Base-by-base conservation (phyloP, 768 basidiomycete genomes). In the Xerocomellus chrysenteron region DNA sequence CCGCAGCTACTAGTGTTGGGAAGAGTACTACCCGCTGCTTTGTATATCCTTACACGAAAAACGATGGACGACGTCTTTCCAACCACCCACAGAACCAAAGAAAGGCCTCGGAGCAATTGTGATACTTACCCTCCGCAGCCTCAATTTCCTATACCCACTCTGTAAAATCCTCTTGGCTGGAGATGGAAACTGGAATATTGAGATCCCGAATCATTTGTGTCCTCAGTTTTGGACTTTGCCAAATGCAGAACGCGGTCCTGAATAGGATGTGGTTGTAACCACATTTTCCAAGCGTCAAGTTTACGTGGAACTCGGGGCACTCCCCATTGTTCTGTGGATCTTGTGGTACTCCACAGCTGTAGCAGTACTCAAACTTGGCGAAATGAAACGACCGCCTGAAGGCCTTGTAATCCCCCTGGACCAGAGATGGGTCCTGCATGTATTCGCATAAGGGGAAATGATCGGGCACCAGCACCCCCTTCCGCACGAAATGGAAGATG, bases 211-310 rank as follows among this genome's bases (percentile, higher is more conserved):
- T 43, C 54, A 55, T 55, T 13, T 55, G 5, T 9, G 2, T 9
- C 54, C 41, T 13, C 32, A 55, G 13, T 35, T 5, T 30, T n/a
- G 33, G 32, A 11, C 35, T 55, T 3, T 50, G 54, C 54, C 47
- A 55, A 47, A 55, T 50, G 47, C 54, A 55, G 16, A 55, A 50
- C 4, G 9, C 37, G 2, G 44, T 54, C 37, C 46, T 47, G 37
- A 54, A 54, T 21, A 54, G 11, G 4, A 54, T 12, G 4, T 52
- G 50, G 5, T 42, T 35, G 41, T 52, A 52, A 33, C 36, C 52
- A 39, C 44, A 53, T 36, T 43, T 55, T 50, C 54, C 54, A 17
- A 55, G 43, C 13, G 4, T n/a, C 13, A 55, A 37, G 17, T 28
- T 19, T 4, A 2, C 26, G 3, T 50, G 47, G 37, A 54, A 54